These are phyloP conservation scores for Boletus pseudopeckii DNA, from an alignment of 768 basidiomycete genomes.

Conservation along the genomic window DNA sequence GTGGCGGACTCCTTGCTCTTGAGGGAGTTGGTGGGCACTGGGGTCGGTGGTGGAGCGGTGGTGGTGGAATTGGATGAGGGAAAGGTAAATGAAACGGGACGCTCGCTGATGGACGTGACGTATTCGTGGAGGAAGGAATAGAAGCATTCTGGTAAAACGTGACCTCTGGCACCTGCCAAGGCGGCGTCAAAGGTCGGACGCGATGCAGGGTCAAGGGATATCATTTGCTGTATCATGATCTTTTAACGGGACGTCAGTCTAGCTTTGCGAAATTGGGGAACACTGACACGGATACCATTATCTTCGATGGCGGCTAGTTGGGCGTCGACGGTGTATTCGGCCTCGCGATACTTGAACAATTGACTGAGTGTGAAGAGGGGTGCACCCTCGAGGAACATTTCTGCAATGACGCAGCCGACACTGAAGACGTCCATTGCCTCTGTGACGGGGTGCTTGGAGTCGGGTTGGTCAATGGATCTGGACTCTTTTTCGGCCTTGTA, in stretches of 20 bases:
- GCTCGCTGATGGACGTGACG: constrained; percentile 73
- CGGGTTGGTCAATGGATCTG: constrained; percentile 46
- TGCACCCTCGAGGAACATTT: constrained; percentile 92
- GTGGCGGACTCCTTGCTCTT: constrained; percentile 15
- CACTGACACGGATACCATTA: constrained; percentile 71
- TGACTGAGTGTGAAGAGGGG: constrained; percentile 93
- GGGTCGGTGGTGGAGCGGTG: constrained; percentile 28
- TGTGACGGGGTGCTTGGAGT: constrained; percentile 76
- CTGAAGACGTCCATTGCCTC: constrained; percentile 99
- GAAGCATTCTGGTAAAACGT: constrained; percentile 88
- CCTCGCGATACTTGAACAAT: constrained; percentile 89
- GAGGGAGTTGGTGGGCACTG: constrained; percentile 28
- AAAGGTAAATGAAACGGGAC: constrained; percentile 47
- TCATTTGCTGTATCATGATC: constrained; percentile 89
- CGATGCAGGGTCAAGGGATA: constrained; percentile 67
- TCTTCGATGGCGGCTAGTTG: constrained; percentile 78
- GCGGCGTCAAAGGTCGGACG: constrained; percentile 82
- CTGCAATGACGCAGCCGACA: constrained; percentile 90
- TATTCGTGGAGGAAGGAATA: constrained; percentile 95
- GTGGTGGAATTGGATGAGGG: constrained; percentile 29
- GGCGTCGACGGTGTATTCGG: constrained; percentile 72
- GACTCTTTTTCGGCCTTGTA: constrained; percentile 76
- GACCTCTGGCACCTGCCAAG: constrained; percentile 68
- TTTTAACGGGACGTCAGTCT: constrained; percentile 36
- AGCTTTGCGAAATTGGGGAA: neutral